Evolutionary conservation across 306 rosid genomes (phyloP).

Genomic region (Vigna mungo): DNA sequence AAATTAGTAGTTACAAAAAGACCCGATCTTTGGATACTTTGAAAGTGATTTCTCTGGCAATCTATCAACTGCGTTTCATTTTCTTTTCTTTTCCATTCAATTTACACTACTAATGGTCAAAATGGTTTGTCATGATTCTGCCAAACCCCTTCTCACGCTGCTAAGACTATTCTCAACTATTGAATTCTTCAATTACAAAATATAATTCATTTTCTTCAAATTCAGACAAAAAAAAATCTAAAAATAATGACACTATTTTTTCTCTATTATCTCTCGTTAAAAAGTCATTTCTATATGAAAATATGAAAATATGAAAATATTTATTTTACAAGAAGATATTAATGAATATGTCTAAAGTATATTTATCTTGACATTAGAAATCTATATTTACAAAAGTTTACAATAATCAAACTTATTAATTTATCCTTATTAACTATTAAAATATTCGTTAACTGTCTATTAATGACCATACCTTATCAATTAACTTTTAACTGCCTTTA

Average conservation of each 20-base stretch:
- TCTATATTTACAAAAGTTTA: too few relatives aligned
- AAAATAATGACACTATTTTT: background rate
- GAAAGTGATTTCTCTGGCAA: constrained; percentile 31
- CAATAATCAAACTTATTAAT: too few relatives aligned
- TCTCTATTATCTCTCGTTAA: too few relatives aligned
- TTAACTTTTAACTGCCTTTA: too few relatives aligned
- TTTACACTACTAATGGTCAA: constrained; percentile 14
- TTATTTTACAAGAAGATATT: too few relatives aligned
- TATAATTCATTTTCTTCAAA: background rate
- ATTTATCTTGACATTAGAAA: too few relatives aligned
- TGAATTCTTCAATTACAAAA: background rate
- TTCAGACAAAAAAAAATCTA: background rate
- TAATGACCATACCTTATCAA: too few relatives aligned
- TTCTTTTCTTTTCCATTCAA: constrained; percentile 6
- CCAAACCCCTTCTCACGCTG: constrained; percentile 27
- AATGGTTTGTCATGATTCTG: constrained; percentile 21
- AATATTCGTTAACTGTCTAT: too few relatives aligned
- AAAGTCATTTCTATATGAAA: too few relatives aligned
- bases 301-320: too few relatives aligned
- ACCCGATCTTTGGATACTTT: constrained; percentile 1
- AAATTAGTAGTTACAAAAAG: constrained; percentile 40
- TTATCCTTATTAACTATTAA: too few relatives aligned
- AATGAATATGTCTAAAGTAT: too few relatives aligned
- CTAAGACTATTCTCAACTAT: constrained; percentile 28
- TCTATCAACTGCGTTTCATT: background rate